Evolutionary conservation across 352 stramenopile species (phyloP).

Genomic region (Phytopythium ostracodes): DNA sequence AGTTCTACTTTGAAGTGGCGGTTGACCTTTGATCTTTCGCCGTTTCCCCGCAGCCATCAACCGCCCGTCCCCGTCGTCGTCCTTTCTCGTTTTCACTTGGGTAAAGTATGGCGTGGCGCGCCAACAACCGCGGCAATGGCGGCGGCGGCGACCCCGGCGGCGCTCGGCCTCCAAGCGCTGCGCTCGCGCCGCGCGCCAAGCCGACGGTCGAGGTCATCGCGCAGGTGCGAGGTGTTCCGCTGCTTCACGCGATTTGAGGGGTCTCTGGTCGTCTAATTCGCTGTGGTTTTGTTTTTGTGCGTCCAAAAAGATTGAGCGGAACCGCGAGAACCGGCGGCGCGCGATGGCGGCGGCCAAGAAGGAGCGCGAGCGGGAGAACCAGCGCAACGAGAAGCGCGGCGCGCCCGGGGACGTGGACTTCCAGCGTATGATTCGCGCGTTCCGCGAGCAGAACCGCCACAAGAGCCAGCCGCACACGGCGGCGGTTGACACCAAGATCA

Average conservation of each 20-base stretch:
- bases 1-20: conserved; percentile 2
- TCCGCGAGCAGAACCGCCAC: conserved; percentile 72
- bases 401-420: conserved; percentile 89
- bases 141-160: conserved; percentile 13
- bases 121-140: conserved; percentile 11
- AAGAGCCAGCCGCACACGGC: conserved; percentile 41
- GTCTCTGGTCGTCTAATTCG: not conserved
- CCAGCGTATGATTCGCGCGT: conserved; percentile 88
- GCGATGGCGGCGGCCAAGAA: conserved; percentile 85
- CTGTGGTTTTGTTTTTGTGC: not conserved
- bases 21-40: not conserved
- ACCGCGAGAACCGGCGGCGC: conserved; percentile 77
- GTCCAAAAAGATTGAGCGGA: conserved; percentile 79
- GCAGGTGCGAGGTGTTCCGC: conserved; percentile 16
- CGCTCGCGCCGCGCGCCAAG: conserved; percentile 27
- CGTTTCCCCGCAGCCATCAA: too few species aligned
- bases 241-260: not conserved
- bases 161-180: conserved; percentile 9
- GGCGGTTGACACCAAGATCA: conserved; percentile 86
- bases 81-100: not conserved
- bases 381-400: conserved; percentile 74
- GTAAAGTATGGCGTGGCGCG: conserved; percentile 26
- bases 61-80: not conserved
- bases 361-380: conserved; percentile 78
- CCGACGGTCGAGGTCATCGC: conserved; percentile 70